phyloP scores from a whole-genome alignment of 805 yeast species.

The Candida ipomoeae region DNA sequence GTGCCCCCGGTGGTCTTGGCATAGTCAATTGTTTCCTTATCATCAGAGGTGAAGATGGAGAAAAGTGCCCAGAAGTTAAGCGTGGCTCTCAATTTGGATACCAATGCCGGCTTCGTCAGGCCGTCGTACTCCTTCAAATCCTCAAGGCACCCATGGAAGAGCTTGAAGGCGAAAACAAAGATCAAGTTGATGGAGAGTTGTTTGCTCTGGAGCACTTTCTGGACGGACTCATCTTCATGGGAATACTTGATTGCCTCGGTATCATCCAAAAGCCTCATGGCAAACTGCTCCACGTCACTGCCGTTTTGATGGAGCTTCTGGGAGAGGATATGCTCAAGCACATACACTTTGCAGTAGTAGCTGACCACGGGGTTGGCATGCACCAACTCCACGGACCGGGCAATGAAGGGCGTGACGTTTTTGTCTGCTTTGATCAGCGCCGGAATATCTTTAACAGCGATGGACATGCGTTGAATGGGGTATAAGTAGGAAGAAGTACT shows the following conservation, averaged over 20 bases:
- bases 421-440: slow-evolving; percentile 27
- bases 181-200: slow-evolving; percentile 36
- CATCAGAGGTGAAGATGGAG: slow-evolving; percentile 28
- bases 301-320: slow-evolving; percentile 55
- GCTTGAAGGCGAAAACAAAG: slow-evolving; percentile 47
- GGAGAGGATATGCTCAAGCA: slow-evolving; percentile 66
- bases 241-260: slow-evolving; percentile 58
- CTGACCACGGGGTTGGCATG: slow-evolving; percentile 61
- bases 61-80: slow-evolving; percentile 50
- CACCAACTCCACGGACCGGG: slow-evolving; percentile 56
- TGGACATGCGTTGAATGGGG: neutral
- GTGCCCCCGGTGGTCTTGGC: slow-evolving; percentile 57
- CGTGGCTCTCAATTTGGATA: slow-evolving; percentile 49
- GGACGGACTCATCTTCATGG: slow-evolving; percentile 36
- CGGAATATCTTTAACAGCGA: slow-evolving; percentile 10
- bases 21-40: slow-evolving; percentile 26
- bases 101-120: slow-evolving; percentile 42
- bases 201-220: slow-evolving; percentile 54
- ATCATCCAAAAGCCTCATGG: slow-evolving; percentile 60
- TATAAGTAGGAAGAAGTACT: neutral
- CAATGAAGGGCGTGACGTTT: slow-evolving; percentile 43
- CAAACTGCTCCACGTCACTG: slow-evolving; percentile 54
- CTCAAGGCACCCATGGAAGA: slow-evolving; percentile 44
- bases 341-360: slow-evolving; percentile 65
- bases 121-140: slow-evolving; percentile 43